A percentile compares a stretch with the other conserved stretches of the same genome.
Conservation (phyloP, 2,329 filamentous ascomycete species). For the Colletotrichum echinochloae region DNA sequence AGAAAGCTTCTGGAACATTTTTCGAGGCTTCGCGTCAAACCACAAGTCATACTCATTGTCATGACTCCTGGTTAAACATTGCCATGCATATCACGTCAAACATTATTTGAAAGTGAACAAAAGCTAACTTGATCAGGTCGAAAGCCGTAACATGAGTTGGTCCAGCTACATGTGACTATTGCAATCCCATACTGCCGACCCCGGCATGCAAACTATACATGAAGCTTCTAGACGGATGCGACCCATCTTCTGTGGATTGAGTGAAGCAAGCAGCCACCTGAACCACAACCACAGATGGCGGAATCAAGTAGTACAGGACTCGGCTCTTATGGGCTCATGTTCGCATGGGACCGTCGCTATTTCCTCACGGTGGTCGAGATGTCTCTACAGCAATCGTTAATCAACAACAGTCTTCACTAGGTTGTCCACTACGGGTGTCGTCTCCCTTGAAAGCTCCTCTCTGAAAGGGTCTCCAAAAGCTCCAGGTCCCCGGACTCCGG, state of each 20-base stretch:
- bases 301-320: neutral
- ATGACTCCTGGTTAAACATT: constrained; percentile 20
- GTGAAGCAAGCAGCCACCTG: neutral
- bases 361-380: constrained; percentile 7
- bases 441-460: neutral
- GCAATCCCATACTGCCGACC: neutral
- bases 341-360: neutral
- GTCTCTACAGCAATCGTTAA: constrained; percentile 1
- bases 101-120: neutral
- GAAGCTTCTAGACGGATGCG: neutral
- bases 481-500: constrained; percentile 6
- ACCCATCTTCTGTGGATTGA: neutral
- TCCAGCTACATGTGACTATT: neutral
- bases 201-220: neutral
- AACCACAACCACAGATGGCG: neutral
- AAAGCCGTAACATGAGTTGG: neutral
- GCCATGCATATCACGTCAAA: neutral
- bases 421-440: neutral
- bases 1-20: constrained; percentile 38
- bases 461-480: constrained; percentile 1
- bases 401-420: constrained; percentile 13
- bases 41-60: neutral
- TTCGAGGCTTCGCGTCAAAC: constrained; percentile 8
- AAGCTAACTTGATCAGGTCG: neutral
- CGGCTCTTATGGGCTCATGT: neutral